A percentile compares a stretch with the other conserved stretches of the same genome.
Conservation (phyloP, 73 alveolate genomes). For the Tetrahymena thermophila region DNA sequence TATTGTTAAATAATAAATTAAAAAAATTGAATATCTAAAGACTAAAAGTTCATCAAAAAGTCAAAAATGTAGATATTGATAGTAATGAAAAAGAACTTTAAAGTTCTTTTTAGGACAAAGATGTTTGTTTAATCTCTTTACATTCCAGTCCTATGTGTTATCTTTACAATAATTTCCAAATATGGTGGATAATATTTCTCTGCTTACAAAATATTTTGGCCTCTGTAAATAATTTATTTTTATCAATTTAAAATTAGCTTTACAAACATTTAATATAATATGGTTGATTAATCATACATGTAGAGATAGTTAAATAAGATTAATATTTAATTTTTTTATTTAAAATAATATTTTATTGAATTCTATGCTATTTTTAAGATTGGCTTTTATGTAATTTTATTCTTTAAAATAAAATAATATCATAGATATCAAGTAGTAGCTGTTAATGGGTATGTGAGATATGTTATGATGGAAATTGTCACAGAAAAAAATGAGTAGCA, state of each 20-base stretch:
- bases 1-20: too few relatives aligned
- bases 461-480: conserved; percentile 10
- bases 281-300: too few relatives aligned
- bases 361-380: too few relatives aligned
- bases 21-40: not conserved
- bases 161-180: not conserved
- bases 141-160: not conserved
- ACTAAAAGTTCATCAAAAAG: not conserved
- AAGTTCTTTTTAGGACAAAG: not conserved
- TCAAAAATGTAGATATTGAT: not conserved
- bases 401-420: not conserved
- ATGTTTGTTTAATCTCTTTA: not conserved
- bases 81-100: not conserved
- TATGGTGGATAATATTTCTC: not conserved
- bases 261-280: not conserved
- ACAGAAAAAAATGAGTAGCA: conserved; percentile 20
- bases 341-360: too few relatives aligned
- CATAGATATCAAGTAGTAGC: not conserved
- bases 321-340: too few relatives aligned
- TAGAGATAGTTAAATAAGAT: too few relatives aligned
- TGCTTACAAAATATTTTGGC: not conserved
- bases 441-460: conserved; percentile 1
- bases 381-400: too few relatives aligned
- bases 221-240: not conserved
- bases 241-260: not conserved